Evolutionary conservation across 148 eudicot genomes (phyloP).

Genomic region (Arbutus unedo): DNA sequence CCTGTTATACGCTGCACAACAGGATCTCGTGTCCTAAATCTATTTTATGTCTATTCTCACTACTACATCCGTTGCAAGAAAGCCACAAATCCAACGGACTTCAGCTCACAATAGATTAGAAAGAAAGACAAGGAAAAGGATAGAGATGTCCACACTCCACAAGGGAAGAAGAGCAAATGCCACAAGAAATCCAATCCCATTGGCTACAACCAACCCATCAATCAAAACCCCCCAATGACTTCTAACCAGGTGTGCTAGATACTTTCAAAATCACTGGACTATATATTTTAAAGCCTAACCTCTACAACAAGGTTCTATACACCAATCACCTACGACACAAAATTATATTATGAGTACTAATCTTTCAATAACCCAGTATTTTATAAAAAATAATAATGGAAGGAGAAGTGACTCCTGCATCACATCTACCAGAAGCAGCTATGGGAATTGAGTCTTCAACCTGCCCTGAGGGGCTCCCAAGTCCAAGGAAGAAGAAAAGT

Average conservation of each 20-base stretch:
- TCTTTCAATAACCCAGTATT: not conserved
- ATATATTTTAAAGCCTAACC: conserved; percentile 31
- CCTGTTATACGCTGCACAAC: no score
- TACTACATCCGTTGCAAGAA: conserved; percentile 24
- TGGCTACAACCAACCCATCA: conserved; percentile 33
- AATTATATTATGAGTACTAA: not conserved
- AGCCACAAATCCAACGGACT: conserved; percentile 6
- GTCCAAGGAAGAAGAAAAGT: conserved; percentile 25
- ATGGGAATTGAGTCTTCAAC: conserved; percentile 21
- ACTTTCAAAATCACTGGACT: conserved; percentile 20
- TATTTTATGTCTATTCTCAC: conserved; percentile 20
- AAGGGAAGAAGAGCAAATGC: conserved; percentile 34
- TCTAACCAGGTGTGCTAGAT: conserved; percentile 29
- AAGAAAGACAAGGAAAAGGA: conserved; percentile 13
- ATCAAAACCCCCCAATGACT: conserved; percentile 25
- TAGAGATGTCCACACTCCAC: conserved; percentile 20
- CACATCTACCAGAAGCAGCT: conserved; percentile 18
- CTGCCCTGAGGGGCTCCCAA: conserved; percentile 11
- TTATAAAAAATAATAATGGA: conserved; percentile 24
- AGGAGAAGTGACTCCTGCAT: conserved; percentile 25
- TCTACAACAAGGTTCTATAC: conserved; percentile 25
- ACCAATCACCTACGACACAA: conserved; percentile 1
- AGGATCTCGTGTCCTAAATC: not conserved
- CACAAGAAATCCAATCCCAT: conserved; percentile 38
- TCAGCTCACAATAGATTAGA: not conserved